Conservation (phyloP, 306 rosid species). For the Prinsepia uniflora region DNA sequence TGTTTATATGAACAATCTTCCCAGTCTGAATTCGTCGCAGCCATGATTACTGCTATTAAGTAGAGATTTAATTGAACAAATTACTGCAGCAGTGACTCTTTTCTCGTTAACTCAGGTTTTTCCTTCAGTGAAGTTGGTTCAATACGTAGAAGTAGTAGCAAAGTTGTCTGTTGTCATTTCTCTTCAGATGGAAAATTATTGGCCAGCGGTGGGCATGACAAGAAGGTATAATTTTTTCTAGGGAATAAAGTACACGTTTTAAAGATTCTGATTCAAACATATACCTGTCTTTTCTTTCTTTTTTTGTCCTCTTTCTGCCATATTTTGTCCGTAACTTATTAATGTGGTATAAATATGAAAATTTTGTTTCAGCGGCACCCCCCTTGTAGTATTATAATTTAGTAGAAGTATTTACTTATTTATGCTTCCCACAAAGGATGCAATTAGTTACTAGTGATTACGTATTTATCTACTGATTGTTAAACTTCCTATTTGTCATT, state of each 20-base stretch:
- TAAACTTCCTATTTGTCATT: neutral
- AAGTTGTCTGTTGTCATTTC: conserved; percentile 93
- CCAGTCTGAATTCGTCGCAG: neutral
- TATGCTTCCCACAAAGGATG: neutral
- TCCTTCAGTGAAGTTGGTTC: conserved; percentile 76
- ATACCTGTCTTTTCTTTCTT: neutral
- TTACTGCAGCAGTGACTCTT: conserved; percentile 24
- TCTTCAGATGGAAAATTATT: conserved; percentile 92
- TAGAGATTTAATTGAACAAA: conserved; percentile 13
- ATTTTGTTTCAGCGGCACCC: neutral
- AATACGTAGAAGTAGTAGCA: conserved; percentile 71
- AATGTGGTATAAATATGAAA: neutral
- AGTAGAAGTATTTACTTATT: neutral
- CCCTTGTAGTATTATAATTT: neutral
- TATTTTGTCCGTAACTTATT: neutral
- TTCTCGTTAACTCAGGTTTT: conserved; percentile 50
- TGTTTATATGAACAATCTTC: neutral
- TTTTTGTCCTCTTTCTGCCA: neutral
- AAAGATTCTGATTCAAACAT: neutral
- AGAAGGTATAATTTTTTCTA: conserved; percentile 56
- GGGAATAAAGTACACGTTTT: conserved; percentile 28
- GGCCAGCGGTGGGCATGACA: conserved; percentile 98
- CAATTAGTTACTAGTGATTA: neutral
- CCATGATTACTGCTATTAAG: neutral
- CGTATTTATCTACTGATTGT: neutral